Evolutionary conservation across 768 basidiomycete genomes (phyloP), one percentile per base, ranked within the genome.

Genomic region (Phaeotremella fagi): DNA sequence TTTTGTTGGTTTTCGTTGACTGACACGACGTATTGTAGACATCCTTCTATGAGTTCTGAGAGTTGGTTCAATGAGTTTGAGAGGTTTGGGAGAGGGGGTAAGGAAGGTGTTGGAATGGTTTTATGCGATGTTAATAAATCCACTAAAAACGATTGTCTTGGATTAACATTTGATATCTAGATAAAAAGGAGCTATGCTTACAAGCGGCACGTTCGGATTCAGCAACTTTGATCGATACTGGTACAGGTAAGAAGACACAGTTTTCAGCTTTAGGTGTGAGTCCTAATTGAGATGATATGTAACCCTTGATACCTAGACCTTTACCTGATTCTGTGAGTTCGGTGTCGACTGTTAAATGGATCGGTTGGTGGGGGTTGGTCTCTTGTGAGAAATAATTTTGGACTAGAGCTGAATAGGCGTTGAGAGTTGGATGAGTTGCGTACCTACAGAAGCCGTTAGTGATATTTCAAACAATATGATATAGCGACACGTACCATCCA

Each of bases 331-430:
- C 59, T n/a, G 64, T 60, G 3, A 84, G 79, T 18, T 88, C 86
- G 7, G 91, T 92, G 75, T 94, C 88, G 31, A 98, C 78, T 3
- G 90, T 85, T 50, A 98, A 79, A 73, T 97, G 91, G 44, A 98
- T 82, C 2, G 94, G 90, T 27, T 85, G 88, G 72, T 86, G 83
- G 2, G 90, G 88, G 0, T 83, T 79, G 4, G 89, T 90, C 75
- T 97, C 90, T 80, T 88, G 85, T 35, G 88, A 83, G 76, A 95
- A 98, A 78, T 95, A 95, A 76, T 92, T 90, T 80, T 97, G 94
- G 70, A 98, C 92, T 62, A 98, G 82, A 11, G 94, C 90, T 24
- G 92, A 92, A 77, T 90, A 92, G 5, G 88, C 89, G 77, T 92
- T 92, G 52, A 97, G 80, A 60, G 83, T 83, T 12, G 88, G 85